phyloP scores from a whole-genome alignment of 2,329 filamentous ascomycete genomes.

The Xylariaceae sp. region DNA sequence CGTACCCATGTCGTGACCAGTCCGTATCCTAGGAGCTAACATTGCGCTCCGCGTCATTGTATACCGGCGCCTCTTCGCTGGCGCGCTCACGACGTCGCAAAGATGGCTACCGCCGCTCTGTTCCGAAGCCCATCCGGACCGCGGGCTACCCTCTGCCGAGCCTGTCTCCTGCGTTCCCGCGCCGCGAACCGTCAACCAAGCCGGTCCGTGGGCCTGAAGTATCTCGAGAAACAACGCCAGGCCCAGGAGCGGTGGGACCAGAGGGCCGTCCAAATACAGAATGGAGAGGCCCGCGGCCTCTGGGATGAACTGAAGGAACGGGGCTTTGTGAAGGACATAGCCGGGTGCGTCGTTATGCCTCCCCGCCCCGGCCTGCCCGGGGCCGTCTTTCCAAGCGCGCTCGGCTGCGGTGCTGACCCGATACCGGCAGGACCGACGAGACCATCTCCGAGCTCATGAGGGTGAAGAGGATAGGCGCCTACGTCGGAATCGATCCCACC shows the following conservation, averaged over 20 bases:
- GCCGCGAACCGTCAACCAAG: constrained; percentile 10
- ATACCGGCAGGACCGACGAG: constrained; percentile 19
- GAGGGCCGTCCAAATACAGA: constrained; percentile 38
- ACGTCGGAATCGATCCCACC: constrained; percentile 78
- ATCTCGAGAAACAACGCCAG: constrained; percentile 33
- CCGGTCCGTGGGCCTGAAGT: constrained; percentile 34
- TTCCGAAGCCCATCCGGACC: constrained; percentile 5
- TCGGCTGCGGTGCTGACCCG: too few relatives aligned
- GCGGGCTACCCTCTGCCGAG: constrained; percentile 17
- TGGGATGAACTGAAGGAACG: constrained; percentile 63
- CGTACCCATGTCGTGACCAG: too few relatives aligned
- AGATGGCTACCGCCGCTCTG: constrained; percentile 12
- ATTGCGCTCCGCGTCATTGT: too few relatives aligned
- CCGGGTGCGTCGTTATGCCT: too few relatives aligned
- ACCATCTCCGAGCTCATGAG: constrained; percentile 58
- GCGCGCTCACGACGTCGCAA: constrained; percentile 2
- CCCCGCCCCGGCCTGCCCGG: too few relatives aligned
- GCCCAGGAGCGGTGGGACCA: constrained; percentile 37
- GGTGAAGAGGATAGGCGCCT: constrained; percentile 60
- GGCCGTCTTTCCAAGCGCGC: too few relatives aligned
- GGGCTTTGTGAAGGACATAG: constrained; percentile 66
- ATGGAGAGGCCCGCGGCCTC: constrained; percentile 44
- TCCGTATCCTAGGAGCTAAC: too few relatives aligned
- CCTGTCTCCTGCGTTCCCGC: constrained; percentile 15
- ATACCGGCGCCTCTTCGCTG: too few relatives aligned